Conservation (phyloP, 768 basidiomycete species). For the Auricularia sp. region DNA sequence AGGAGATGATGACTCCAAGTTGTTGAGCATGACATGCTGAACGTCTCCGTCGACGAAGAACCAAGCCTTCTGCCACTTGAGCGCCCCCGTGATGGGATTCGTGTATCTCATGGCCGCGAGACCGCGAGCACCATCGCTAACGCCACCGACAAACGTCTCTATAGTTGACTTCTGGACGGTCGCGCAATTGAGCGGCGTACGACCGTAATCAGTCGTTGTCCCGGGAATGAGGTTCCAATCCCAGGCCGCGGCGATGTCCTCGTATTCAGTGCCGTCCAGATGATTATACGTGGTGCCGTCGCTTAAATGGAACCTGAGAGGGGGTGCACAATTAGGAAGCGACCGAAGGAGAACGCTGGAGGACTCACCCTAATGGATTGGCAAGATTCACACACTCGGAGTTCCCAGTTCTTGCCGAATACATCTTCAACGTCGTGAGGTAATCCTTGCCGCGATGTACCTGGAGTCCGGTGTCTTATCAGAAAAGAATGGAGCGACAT, state of each 20-base stretch:
- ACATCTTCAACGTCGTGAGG: conserved; percentile 54
- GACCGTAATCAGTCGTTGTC: conserved; percentile 54
- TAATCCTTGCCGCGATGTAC: conserved; percentile 53
- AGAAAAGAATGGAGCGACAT: too few species aligned
- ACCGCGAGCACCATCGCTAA: conserved; percentile 46
- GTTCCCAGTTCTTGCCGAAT: conserved; percentile 46
- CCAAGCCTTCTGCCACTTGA: conserved; percentile 62
- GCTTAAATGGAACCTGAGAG: conserved; percentile 50
- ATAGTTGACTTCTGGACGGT: conserved; percentile 35
- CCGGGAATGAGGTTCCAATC: conserved; percentile 75
- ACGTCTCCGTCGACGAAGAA: conserved; percentile 60
- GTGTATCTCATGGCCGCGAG: conserved; percentile 52
- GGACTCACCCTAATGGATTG: background rate
- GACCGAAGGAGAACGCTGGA: background rate
- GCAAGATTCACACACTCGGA: conserved; percentile 50
- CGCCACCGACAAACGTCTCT: conserved; percentile 57
- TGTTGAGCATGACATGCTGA: conserved; percentile 53
- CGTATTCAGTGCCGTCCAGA: conserved; percentile 56
- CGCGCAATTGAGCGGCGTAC: conserved; percentile 42
- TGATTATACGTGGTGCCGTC: conserved; percentile 60
- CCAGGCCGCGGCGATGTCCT: conserved; percentile 63
- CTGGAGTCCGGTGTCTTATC: conserved; percentile 21
- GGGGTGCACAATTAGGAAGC: conserved; percentile 11
- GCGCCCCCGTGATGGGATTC: conserved; percentile 45
- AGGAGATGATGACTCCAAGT: conserved; percentile 28